Evolutionary conservation across 371 early-diverging fungal species (phyloP), one percentile per base, ranked within the genome.

Genomic region (Chytridiales sp.): DNA sequence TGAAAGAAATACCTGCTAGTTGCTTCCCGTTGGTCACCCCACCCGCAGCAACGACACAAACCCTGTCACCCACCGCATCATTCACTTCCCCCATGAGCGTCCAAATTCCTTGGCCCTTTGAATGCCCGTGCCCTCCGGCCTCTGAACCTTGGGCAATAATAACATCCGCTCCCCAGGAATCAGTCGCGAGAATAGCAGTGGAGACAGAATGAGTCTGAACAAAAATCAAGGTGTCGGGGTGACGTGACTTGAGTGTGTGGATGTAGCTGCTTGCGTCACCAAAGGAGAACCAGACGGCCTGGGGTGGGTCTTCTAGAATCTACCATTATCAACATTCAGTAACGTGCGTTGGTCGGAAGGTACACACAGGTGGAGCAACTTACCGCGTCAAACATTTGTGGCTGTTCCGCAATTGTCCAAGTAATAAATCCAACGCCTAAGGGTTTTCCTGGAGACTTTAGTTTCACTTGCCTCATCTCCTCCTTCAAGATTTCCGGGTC

Each of bases 221-320:
- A 31, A 61, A n/a, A 36, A 61, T 36, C 15, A 30, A 42, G 27
- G 61, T 43, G 24, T 61, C 53, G 11, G 53, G 61, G 9, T 27
- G 42, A 26, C 21, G 43, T 2, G 19, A 29, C 29, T 35, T 15
- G 46, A 46, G 6, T 21, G 17, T 22, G 8, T 42, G 36, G 26
- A 51, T 34, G 29, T 24, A 24, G 47, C 4, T 19, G 30, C 9
- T 26, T 13, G 35, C 44, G 27, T 42, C 46, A 8, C 61, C 44
- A 31, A 54, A 55, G 47, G 62, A 61, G 31, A 61, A 61, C 62
- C 62, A 61, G 27, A 55, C 11, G 6, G 29, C 52, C n/a, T 39
- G 21, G 3, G 42, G 41, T 3, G 51, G 13, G 35, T 8, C 17
- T 24, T 17, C 53, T 24, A 61, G 15, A 19, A 32, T 32, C 48